Evolutionary conservation across 2,329 filamentous ascomycete genomes (phyloP), one percentile per base, ranked within the genome.

Genomic region (Bipolaris gigantea): DNA sequence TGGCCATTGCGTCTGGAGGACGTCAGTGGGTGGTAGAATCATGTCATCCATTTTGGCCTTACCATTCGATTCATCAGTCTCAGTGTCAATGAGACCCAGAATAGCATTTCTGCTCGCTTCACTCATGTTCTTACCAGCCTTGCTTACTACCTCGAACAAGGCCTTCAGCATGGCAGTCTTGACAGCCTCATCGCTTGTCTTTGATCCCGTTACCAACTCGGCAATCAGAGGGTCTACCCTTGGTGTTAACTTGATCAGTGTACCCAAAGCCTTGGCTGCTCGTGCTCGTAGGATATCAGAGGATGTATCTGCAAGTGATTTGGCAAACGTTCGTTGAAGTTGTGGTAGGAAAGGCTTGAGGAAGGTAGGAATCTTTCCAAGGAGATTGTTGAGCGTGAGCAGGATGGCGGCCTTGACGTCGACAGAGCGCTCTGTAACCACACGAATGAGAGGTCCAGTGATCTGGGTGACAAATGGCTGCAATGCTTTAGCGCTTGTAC

Each of bases 401-500:
- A 99, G 81, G 72, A 99, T 96, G 38, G 94, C 94, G 56, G 90
- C 89, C 78, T 96, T 97, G 75, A 99, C 92, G 47, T 99, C 95
- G 2, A 92, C 92, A 2, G 94, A 96, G 59, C 93, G 87, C 75
- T 99, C 94, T 5, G 94, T 97, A 16, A 99, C 92, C 19, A 97
- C 93, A 83, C 94, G 90, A 74, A 99, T 99, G 49, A 99, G 84
- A 19, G 95, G 94, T 71, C 94, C 94, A 5, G 95, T 97, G 65
- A 99, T 97, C 70, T 97, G 92, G 27, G 93, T 97, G 56, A 99
- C 94, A 68, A 95, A 97, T 7, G 92, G 91, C 76, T 94, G 95
- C 59, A 99, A 80, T 18, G 92, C 87, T 55, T 92, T 88, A 62
- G 91, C 85, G 73, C 88, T 93, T 23, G 94, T 95, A 53, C 94